Conservation (phyloP, 2,329 filamentous ascomycete genomes). For the Xylaria sp. region DNA sequence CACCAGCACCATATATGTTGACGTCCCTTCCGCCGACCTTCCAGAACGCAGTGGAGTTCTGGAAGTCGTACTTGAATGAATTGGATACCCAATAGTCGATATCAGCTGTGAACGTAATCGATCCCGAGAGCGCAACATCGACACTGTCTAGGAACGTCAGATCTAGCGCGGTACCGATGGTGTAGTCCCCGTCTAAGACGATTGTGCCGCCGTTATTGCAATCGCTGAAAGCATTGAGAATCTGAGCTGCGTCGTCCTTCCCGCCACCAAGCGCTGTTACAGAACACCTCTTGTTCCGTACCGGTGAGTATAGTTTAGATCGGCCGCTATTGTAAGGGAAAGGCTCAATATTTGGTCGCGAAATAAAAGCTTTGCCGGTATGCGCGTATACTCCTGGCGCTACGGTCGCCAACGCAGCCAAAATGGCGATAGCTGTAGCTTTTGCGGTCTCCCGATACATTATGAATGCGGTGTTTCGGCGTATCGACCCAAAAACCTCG, state of each 20-base stretch:
- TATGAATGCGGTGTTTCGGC: conserved; percentile 6
- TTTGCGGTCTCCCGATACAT: conserved; percentile 22
- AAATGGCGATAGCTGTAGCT: conserved; percentile 16
- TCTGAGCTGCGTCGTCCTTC: conserved; percentile 50
- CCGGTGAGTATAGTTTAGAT: conserved; percentile 18
- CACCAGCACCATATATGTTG: conserved; percentile 71
- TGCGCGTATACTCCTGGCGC: conserved; percentile 14
- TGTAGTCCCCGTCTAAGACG: conserved; percentile 69
- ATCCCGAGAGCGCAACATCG: conserved; percentile 68
- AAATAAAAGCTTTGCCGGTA: conserved; percentile 12
- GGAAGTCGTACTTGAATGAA: conserved; percentile 72
- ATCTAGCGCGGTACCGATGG: conserved; percentile 72
- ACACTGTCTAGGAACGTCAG: conserved; percentile 72
- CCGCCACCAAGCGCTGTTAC: conserved; percentile 27
- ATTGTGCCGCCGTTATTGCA: conserved; percentile 74
- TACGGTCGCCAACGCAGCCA: conserved; percentile 21
- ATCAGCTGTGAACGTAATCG: conserved; percentile 71
- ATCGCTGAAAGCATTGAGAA: conserved; percentile 63
- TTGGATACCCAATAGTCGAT: conserved; percentile 76
- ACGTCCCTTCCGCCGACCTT: conserved; percentile 60
- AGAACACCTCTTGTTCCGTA: conserved; percentile 33
- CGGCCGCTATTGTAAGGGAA: conserved; percentile 40
- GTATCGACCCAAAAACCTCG: background rate
- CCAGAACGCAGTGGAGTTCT: conserved; percentile 70
- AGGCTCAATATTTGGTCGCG: conserved; percentile 37